phyloP scores from a whole-genome alignment of 2,329 filamentous ascomycete species.

The Neofusicoccum ribis region DNA sequence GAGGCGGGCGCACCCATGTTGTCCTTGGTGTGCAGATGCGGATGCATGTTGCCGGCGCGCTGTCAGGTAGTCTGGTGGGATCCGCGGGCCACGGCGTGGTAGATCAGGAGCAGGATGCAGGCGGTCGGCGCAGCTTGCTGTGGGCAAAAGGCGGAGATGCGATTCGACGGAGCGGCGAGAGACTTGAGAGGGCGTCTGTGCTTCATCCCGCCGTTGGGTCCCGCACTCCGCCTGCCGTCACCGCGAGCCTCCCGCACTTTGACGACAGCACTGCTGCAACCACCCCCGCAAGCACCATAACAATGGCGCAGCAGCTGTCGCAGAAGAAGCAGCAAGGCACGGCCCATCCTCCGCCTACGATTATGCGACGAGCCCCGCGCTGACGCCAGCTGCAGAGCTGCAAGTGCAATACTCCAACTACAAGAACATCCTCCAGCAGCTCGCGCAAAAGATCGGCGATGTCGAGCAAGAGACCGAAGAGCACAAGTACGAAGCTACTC shows the following conservation, averaged over 20 bases:
- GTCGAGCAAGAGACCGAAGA: conserved; percentile 97
- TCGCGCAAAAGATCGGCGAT: conserved; percentile 95
- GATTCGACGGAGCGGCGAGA: conserved; percentile 4
- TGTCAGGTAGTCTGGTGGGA: not conserved
- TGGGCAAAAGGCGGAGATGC: not conserved
- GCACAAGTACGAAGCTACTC: conserved; percentile 73
- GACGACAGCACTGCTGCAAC: not conserved
- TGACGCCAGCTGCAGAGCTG: conserved; percentile 59
- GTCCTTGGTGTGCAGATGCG: conserved; percentile 90
- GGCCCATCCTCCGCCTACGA: not conserved
- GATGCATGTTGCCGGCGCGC: conserved; percentile 73
- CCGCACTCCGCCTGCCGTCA: conserved; percentile 11
- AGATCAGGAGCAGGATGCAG: conserved; percentile 7
- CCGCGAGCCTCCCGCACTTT: conserved; percentile 6
- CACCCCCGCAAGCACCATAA: conserved; percentile 32
- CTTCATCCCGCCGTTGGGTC: conserved; percentile 5
- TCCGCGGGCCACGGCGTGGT: not conserved
- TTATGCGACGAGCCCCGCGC: conserved; percentile 7
- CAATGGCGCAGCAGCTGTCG: conserved; percentile 34
- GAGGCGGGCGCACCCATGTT: conserved; percentile 67
- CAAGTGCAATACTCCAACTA: conserved; percentile 78
- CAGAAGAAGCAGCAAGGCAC: conserved; percentile 73
- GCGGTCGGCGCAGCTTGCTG: not conserved
- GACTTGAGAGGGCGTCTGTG: not conserved
- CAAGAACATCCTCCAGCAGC: conserved; percentile 77